These are phyloP conservation scores for Aspergillus wentii DNA, from an alignment of 495 filamentous ascomycete species.

Conservation along the genomic window DNA sequence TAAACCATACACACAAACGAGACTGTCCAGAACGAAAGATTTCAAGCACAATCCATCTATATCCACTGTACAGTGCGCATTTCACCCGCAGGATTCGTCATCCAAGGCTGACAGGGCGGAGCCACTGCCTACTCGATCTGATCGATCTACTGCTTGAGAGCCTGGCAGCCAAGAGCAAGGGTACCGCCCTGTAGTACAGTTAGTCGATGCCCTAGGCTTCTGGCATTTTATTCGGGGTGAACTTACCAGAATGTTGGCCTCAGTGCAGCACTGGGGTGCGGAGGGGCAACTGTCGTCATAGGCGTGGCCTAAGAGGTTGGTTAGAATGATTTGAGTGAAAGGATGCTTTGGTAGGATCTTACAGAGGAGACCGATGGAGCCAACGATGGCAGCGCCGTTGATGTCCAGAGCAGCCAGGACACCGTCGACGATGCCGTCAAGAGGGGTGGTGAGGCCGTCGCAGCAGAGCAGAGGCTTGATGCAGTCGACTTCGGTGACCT, in stretches of 20 bases:
- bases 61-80: too few relatives aligned
- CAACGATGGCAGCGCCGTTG: constrained; percentile 74
- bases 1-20: too few relatives aligned
- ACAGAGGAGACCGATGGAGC: constrained; percentile 32
- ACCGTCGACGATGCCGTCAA: constrained; percentile 56
- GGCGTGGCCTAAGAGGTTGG: constrained; percentile 26
- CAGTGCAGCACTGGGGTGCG: constrained; percentile 29
- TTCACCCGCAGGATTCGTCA: too few relatives aligned
- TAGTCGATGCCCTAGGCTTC: background rate
- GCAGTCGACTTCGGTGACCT: constrained; percentile 15
- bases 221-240: background rate
- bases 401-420: constrained; percentile 75
- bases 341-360: too few relatives aligned
- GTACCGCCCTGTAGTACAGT: constrained; percentile 13
- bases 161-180: constrained; percentile 21
- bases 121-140: too few relatives aligned
- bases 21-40: too few relatives aligned
- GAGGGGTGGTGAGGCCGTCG: constrained; percentile 25
- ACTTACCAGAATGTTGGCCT: constrained; percentile 32
- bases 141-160: constrained; percentile 7
- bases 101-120: too few relatives aligned
- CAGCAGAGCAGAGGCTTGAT: constrained; percentile 28
- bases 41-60: too few relatives aligned
- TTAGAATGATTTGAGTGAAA: too few relatives aligned
- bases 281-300: constrained; percentile 18